Base-by-base conservation (phyloP, 768 basidiomycete genomes). In the Boletus reticuloceps region DNA sequence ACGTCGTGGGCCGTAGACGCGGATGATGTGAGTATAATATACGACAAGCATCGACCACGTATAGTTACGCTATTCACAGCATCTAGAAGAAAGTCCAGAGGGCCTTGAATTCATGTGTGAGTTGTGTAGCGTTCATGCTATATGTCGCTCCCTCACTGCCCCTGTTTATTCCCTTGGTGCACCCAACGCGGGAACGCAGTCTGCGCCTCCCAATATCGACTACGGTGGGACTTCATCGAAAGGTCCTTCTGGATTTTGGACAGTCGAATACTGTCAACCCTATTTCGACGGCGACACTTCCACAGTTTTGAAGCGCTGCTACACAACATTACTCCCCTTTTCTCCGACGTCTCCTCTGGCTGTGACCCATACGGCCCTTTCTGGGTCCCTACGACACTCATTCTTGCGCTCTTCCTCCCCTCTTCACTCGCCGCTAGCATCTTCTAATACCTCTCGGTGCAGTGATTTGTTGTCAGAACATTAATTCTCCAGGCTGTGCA, bases 301-400 rank as follows among this genome's bases (percentile, higher is more conserved):
- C 58, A 89, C 82, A 6, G 88, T 90, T 16, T 71, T 93, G 36
- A 77, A 78, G 61, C 82, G 91, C 56, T 93, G 90, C 64, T 87
- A 88, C 69, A 80, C 80, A 16, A 91, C 91, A 0, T 74, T 93
- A 51, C 81, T 89, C n/a, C 89, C 89, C n/a, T 79, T 79, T 29
- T 80, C 85, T 31, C 73, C 82, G 5, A 79, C 81, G 42, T 91
- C 41, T 78, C 85, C 40, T 68, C 78, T 16, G 69, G 68, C 11
- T 60, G 60, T 39, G 89, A 91, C 68, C 81, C 91, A 40, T 89
- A 91, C 68, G 95, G 95, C 0, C 94, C 96, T 1, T 98, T 98
- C 77, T 99, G 96, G 96, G 92, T 95, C 1, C 81, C 97, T 34
- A 96, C 94, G 1, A 98, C 96, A 1, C 84, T 99, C 58, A 88